A percentile compares a stretch with the other conserved stretches of the same genome.
phyloP scores from a whole-genome alignment of 345 rosid species.

The Bruguiera parviflora region DNA sequence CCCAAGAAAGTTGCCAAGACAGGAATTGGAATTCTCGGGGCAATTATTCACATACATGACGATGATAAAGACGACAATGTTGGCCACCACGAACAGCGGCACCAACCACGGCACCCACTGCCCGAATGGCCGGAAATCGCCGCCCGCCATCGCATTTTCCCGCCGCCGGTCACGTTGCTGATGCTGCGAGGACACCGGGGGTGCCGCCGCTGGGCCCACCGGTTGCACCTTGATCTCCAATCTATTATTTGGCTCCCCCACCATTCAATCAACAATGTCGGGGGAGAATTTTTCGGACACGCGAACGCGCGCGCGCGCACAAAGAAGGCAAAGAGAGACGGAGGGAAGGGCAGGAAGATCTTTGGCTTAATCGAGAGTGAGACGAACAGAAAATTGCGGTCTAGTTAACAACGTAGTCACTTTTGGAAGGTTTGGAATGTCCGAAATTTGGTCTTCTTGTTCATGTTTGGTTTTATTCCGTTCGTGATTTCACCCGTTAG shows the following conservation, averaged over 20 bases:
- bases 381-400: too few relatives aligned
- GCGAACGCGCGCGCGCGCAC: too few relatives aligned
- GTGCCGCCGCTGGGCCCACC: background rate
- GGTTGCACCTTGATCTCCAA: slow-evolving; percentile 49
- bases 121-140: slow-evolving; percentile 41
- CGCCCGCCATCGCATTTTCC: slow-evolving; percentile 17
- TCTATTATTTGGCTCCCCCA: slow-evolving; percentile 21
- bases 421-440: too few relatives aligned
- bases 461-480: too few relatives aligned
- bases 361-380: too few relatives aligned
- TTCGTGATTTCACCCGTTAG: too few relatives aligned
- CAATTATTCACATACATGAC: slow-evolving; percentile 27
- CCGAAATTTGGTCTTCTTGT: too few relatives aligned
- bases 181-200: background rate
- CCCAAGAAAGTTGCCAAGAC: slow-evolving; percentile 21
- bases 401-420: too few relatives aligned
- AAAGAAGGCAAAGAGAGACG: too few relatives aligned
- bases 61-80: slow-evolving; percentile 21
- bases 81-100: slow-evolving; percentile 24
- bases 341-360: too few relatives aligned
- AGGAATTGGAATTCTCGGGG: slow-evolving; percentile 15
- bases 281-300: background rate
- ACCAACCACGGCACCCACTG: slow-evolving; percentile 31
- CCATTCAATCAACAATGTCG: slow-evolving; percentile 15
- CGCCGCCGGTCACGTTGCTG: background rate